Evolutionary conservation across 768 basidiomycete genomes (phyloP).

Genomic region (Leucosporidium creatinivorum): DNA sequence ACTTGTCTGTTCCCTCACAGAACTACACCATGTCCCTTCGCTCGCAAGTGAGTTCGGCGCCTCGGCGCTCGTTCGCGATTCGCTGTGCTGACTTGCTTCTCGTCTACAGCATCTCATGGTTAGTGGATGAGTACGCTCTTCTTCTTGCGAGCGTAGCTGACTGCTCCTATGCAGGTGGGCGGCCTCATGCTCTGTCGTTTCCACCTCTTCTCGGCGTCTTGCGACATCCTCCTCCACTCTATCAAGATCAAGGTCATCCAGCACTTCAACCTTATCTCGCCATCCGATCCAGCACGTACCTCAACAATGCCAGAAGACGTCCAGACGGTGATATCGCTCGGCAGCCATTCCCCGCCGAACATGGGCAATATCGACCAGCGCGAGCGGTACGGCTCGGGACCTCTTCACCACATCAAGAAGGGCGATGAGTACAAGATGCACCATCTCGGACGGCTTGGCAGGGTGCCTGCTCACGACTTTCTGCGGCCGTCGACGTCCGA

Average conservation of each 20-base stretch:
- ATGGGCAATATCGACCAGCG: constrained; percentile 4
- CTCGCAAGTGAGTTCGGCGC: not conserved
- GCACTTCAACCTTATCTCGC: constrained; percentile 14
- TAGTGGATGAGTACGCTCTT: no score
- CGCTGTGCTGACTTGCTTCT: not conserved
- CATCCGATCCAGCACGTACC: constrained; percentile 4
- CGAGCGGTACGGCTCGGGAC: not conserved
- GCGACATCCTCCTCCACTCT: constrained; percentile 24
- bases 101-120: not conserved
- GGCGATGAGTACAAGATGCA: constrained; percentile 21
- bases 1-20: not conserved
- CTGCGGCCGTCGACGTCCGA: constrained; percentile 27
- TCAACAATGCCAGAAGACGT: not conserved
- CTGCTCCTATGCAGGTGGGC: constrained; percentile 9
- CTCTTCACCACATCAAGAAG: constrained; percentile 7
- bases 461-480: constrained; percentile 29
- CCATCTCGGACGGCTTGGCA: constrained; percentile 29
- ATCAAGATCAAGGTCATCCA: constrained; percentile 30
- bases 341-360: constrained; percentile 18
- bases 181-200: constrained; percentile 28
- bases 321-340: constrained; percentile 23
- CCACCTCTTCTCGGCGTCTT: constrained; percentile 21
- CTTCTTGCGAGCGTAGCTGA: no score
- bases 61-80: not conserved
- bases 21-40: not conserved